Conservation (phyloP, 179 eudicot species). For the Patellifolia procumbens region DNA sequence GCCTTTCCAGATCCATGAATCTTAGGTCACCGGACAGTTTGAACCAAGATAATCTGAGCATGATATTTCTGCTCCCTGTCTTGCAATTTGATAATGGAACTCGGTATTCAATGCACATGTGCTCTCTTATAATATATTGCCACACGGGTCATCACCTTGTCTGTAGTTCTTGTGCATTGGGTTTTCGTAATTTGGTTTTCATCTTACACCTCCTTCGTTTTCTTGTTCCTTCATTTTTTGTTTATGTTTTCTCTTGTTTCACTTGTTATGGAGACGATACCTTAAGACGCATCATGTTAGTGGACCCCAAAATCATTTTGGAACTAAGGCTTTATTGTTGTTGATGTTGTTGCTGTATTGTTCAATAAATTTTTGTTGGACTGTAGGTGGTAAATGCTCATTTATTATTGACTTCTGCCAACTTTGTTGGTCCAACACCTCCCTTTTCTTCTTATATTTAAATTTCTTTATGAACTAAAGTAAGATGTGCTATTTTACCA, state of each 20-base stretch:
- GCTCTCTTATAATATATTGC: too few species aligned
- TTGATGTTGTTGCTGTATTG: background rate
- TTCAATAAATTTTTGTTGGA: too few species aligned
- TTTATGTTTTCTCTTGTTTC: too few species aligned
- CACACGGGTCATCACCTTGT: background rate
- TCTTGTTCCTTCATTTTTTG: too few species aligned
- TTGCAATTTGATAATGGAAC: background rate
- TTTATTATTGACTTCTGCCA: too few species aligned
- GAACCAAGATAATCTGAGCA: background rate
- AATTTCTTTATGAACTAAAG: background rate
- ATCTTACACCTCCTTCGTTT: too few species aligned
- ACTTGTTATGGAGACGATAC: too few species aligned
- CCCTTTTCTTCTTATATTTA: background rate
- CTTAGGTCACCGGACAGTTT: too few species aligned
- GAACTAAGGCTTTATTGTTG: background rate
- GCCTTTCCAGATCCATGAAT: background rate
- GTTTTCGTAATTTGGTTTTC: too few species aligned
- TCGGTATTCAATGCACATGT: background rate
- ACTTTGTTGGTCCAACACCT: background rate
- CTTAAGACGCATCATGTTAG: too few species aligned
- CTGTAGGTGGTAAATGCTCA: background rate
- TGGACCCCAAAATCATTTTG: too few species aligned
- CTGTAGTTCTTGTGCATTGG: background rate
- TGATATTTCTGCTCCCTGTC: background rate
- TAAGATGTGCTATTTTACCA: background rate